Evolutionary conservation across 345 rosid species (phyloP), one percentile per base, ranked within the genome.

Genomic region (Cardamine chenopodiifolia): DNA sequence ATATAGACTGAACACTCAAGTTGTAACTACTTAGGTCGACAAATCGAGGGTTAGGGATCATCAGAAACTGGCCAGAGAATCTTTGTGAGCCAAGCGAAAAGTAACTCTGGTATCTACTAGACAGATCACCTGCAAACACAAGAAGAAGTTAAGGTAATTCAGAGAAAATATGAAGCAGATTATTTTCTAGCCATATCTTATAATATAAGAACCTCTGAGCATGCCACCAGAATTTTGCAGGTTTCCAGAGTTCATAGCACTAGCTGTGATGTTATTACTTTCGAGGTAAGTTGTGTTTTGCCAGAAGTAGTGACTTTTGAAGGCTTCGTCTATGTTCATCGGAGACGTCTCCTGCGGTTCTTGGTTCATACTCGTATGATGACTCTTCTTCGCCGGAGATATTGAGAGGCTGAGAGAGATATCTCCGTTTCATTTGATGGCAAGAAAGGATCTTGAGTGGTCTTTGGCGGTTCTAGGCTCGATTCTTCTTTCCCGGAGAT

Each of bases 161-260:
- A 52, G 58, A 25, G 17, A 23, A 31, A 5, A 34, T 55, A 28
- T 29, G 3, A 8, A 29, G 22, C 61, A 56, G 11, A n/a, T 8
- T 9, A 55, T 8, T 15, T 28, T 0, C 18, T n/a, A 8, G 35
- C 35, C 19, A 28, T 7, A 55, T 11, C 7, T 50, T 50, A 10
- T 20, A 22, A 10, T 20, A 37, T 37, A 85, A 62, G 87, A 81
- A 83, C 85, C 78, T 77, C 84, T 75, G 37, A 82, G 89, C 75
- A 87, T 64, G 78, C 84, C 85, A 78, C 85, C 87, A 69, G 85
- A 54, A 66, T 83, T 77, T 75, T 89, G 73, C 68, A 84, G 73
- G 80, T 71, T 82, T 76, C 89, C 90, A 37, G 83, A 56, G 76
- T 85, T 86, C 75, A 80, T 83, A 60, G 81, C n/a, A 26, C 5